Evolutionary conservation across 352 stramenopile species (phyloP), one percentile per base, ranked within the genome.

Genomic region (Pythium vanterpoolii): DNA sequence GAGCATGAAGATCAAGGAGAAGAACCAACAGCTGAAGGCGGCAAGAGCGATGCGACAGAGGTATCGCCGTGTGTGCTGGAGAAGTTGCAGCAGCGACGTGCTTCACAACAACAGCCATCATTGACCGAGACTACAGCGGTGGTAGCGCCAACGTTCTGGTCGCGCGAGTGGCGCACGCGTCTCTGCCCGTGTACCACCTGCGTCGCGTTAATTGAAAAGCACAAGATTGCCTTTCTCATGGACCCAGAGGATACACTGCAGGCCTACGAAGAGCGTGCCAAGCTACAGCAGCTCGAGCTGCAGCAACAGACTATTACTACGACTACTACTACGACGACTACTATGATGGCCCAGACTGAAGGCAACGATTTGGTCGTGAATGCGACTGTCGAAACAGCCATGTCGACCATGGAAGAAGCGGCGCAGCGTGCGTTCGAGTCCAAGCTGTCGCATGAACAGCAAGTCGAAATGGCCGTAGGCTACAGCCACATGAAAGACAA

Each of bases 401-500:
- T 65, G 24, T 67, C 66, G 24, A 77, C 60, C 0, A 62, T 71
- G 19, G 79, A 86, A 40, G 64, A 81, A 51, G 56, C 69, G 1
- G 77, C 79, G 1, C 57, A 83, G 16, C 70, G 66, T 3, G 76
- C 79, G 4, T 85, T 91, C 60, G 57, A 81, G 30, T 74, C 65
- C 53, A 77, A 72, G 31, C 62, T 91, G 8, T 80, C 73, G 2
- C 82, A 91, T 46, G 72, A 87, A 51, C 79, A 89, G 64, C 79
- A 89, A 62, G 69, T 91, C 45, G 82, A 91, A 53, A 81, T 91
- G 67, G 82, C 79, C 1, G 74, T 83, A 34, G 82, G 79, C 19
- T 89, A 89, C 63, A 79, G 72, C 38, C 68, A 80, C 70, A 89
- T 91, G 79, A 87, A 87, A 31, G 79, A 67, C 48, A 84, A 78